Conservation (phyloP, 768 basidiomycete genomes). For the Filobasidium wieringae region DNA sequence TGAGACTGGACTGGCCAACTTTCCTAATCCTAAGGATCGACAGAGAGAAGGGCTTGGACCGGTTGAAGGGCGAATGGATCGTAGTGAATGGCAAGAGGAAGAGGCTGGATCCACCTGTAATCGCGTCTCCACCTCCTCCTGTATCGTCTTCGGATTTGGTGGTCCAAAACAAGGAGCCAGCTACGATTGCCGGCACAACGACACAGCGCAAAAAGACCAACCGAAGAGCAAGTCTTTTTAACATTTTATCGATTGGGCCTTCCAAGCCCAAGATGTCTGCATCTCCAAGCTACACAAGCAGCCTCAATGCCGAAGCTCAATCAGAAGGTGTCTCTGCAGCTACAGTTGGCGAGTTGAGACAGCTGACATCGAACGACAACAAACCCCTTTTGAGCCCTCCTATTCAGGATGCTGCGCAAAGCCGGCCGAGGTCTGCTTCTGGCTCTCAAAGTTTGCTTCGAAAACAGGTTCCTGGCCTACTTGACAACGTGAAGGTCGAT, state of each 20-base stretch:
- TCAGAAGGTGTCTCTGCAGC: not conserved
- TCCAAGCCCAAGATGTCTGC: not conserved
- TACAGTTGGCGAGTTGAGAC: no score
- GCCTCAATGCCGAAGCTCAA: not conserved
- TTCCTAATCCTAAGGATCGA: not conserved
- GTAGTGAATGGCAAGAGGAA: not conserved
- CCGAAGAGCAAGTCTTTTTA: not conserved
- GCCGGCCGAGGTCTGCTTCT: not conserved
- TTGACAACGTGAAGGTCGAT: not conserved
- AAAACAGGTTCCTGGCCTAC: not conserved
- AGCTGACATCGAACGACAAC: not conserved
- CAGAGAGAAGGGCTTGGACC: not conserved
- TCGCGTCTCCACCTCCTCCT: not conserved
- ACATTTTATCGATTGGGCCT: not conserved
- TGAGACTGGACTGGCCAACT: not conserved
- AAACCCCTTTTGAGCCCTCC: not conserved
- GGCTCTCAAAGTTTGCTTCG: not conserved
- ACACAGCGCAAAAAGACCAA: not conserved
- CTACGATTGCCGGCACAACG: not conserved
- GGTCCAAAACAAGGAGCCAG: no score
- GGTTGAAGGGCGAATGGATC: not conserved
- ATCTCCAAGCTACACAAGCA: not conserved
- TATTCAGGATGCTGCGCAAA: not conserved
- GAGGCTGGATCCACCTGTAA: not conserved
- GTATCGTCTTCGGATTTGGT: not conserved